phyloP scores from a whole-genome alignment of 139 green algal species.

The Picochlorum sp. region DNA sequence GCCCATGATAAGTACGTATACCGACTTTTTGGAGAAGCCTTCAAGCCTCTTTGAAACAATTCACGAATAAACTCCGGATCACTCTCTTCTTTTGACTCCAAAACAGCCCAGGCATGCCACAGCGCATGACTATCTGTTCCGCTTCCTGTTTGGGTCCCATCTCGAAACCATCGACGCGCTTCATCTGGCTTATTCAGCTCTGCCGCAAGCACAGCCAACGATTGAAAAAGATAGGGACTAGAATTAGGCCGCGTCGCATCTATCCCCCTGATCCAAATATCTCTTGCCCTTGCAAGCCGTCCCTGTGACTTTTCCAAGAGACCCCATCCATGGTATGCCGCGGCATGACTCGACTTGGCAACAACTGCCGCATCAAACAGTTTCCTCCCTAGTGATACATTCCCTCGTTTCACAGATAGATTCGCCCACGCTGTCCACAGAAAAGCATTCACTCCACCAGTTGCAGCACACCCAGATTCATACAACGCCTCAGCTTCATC shows the following conservation, averaged over 20 bases:
- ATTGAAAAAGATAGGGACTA: conserved; percentile 80
- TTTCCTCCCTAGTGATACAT: conserved; percentile 62
- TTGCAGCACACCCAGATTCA: conserved; percentile 66
- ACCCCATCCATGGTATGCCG: conserved; percentile 94
- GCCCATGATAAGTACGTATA: conserved; percentile 68
- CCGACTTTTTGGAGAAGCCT: conserved; percentile 28
- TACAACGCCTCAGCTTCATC: conserved; percentile 82
- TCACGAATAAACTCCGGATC: conserved; percentile 39
- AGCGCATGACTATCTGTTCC: conserved; percentile 44
- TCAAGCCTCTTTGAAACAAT: conserved; percentile 50
- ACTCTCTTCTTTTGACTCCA: conserved; percentile 47
- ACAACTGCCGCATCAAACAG: conserved; percentile 86
- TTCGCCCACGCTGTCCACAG: conserved; percentile 88
- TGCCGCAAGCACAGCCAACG: conserved; percentile 63
- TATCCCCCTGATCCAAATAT: conserved; percentile 68
- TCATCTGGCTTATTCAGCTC: conserved; percentile 59
- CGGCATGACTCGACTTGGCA: conserved; percentile 70
- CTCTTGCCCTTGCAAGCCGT: conserved; percentile 56
- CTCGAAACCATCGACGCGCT: conserved; percentile 68
- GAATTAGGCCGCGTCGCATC: conserved; percentile 12
- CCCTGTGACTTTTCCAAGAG: conserved; percentile 84
- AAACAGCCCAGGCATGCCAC: conserved; percentile 79
- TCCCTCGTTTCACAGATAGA: conserved; percentile 60
- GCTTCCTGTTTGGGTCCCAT: conserved; percentile 44
- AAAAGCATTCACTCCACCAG: conserved; percentile 69